These are phyloP conservation scores for Madurella fahalii DNA, from an alignment of 2,329 filamentous ascomycete species.

Conservation along the genomic window DNA sequence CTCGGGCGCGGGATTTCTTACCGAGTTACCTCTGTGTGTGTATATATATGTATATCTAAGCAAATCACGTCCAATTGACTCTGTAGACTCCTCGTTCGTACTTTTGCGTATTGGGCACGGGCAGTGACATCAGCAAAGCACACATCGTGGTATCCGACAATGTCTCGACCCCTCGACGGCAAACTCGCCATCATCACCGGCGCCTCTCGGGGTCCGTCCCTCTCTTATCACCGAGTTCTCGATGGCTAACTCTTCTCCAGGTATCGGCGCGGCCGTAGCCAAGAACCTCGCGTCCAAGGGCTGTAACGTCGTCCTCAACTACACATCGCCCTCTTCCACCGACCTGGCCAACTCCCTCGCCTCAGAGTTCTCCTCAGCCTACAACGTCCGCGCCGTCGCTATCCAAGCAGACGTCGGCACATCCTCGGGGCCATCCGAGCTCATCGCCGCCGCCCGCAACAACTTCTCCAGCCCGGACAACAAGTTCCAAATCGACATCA, in stretches of 20 bases:
- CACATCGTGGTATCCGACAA: slow-evolving; percentile 15
- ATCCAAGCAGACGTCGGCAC: slow-evolving; percentile 70
- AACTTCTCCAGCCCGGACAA: slow-evolving; percentile 47
- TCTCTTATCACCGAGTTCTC: neutral
- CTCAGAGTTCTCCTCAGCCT: slow-evolving; percentile 47
- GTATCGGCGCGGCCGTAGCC: slow-evolving; percentile 64
- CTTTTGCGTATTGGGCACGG: neutral
- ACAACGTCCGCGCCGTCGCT: slow-evolving; percentile 57
- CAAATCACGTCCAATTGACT: slow-evolving; percentile 2
- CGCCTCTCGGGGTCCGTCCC: slow-evolving; percentile 65
- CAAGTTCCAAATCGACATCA: slow-evolving; percentile 70
- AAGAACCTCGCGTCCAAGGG: slow-evolving; percentile 70
- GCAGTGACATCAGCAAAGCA: neutral
- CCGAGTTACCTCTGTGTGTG: neutral
- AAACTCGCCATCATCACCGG: slow-evolving; percentile 78
- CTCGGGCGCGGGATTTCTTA: neutral
- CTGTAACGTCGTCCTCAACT: slow-evolving; percentile 65
- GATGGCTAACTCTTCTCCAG: slow-evolving; percentile 37
- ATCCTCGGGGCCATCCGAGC: slow-evolving; percentile 52
- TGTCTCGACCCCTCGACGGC: slow-evolving; percentile 56
- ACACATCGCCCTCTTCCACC: slow-evolving; percentile 48
- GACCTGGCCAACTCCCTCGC: slow-evolving; percentile 58
- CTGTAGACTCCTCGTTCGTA: neutral
- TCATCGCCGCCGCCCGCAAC: slow-evolving; percentile 56
- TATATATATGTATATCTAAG: neutral